Percentiles rank a stretch among this genome's conserved stretches.
phyloP scores from a whole-genome alignment of 2,329 filamentous ascomycete genomes.

The Beauveria australis region DNA sequence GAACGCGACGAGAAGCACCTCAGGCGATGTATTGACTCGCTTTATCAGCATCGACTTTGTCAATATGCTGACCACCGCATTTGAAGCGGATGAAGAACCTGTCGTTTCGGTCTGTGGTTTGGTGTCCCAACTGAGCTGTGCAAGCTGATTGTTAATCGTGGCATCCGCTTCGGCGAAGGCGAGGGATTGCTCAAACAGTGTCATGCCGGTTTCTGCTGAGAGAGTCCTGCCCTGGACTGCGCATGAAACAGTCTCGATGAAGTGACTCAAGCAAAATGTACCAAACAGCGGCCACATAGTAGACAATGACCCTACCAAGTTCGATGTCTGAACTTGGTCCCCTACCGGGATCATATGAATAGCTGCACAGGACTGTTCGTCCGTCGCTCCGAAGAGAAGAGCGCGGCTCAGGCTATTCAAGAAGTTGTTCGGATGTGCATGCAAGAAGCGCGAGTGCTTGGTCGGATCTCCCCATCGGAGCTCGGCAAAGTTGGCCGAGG shows the following conservation, averaged over 20 bases:
- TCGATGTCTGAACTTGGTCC: conserved; percentile 19
- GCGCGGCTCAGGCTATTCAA: conserved; percentile 65
- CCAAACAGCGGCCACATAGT: conserved; percentile 68
- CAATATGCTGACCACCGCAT: conserved; percentile 33
- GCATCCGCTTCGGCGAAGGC: conserved; percentile 94
- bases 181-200: conserved; percentile 88
- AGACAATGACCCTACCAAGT: conserved; percentile 69
- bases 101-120: conserved; percentile 10
- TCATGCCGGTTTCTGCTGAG: conserved; percentile 87
- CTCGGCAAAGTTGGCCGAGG: conserved; percentile 61
- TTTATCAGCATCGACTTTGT: conserved; percentile 62
- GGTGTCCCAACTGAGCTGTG: conserved; percentile 54
- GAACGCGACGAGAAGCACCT: conserved; percentile 77
- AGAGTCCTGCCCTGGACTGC: conserved; percentile 76
- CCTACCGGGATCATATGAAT: conserved; percentile 52
- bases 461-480: conserved; percentile 61
- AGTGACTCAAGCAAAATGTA: conserved; percentile 66
- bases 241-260: conserved; percentile 80
- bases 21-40: conserved; percentile 79
- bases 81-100: conserved; percentile 15
- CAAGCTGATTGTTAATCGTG: conserved; percentile 72
- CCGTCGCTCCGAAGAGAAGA: conserved; percentile 65
- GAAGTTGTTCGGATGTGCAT: conserved; percentile 59
- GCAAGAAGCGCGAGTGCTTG: conserved; percentile 60
- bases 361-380: conserved; percentile 66